Conservation (phyloP, 2,329 filamentous ascomycete species). For the Trichoderma cornu-damae region DNA sequence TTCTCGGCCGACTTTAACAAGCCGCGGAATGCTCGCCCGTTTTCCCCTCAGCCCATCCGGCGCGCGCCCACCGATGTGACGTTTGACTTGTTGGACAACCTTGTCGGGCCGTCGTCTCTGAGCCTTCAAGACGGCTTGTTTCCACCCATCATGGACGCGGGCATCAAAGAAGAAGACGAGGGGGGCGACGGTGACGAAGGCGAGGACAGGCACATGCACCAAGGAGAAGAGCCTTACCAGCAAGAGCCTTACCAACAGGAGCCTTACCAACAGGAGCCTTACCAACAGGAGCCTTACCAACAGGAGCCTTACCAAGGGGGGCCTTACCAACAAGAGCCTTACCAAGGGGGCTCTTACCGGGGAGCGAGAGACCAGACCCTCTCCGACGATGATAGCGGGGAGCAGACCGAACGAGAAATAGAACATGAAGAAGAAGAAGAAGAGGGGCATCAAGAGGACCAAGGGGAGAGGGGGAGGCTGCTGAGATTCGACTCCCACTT, state of each 20-base stretch:
- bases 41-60: slow-evolving; percentile 53
- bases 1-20: slow-evolving; percentile 51
- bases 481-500: slow-evolving; percentile 17
- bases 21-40: slow-evolving; percentile 51
- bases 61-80: slow-evolving; percentile 39
- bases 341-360: not conserved
- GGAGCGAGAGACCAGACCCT: not conserved
- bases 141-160: slow-evolving; percentile 17
- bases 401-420: not conserved
- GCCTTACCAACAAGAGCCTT: not conserved
- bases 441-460: slow-evolving; percentile 2
- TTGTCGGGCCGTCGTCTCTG: slow-evolving; percentile 18
- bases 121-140: slow-evolving; percentile 16
- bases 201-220: not conserved
- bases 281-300: not conserved
- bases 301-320: not conserved
- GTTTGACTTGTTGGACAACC: slow-evolving; percentile 34
- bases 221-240: not conserved
- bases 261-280: not conserved
- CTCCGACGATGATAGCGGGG: not conserved
- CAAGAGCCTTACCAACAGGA: not conserved
- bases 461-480: slow-evolving; percentile 5
- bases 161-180: slow-evolving; percentile 17
- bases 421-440: not conserved
- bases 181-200: slow-evolving; percentile 15